Percentiles rank a stretch among this genome's conserved stretches.
phyloP scores from a whole-genome alignment of 2,329 filamentous ascomycete species.

The Aureobasidium sp. region DNA sequence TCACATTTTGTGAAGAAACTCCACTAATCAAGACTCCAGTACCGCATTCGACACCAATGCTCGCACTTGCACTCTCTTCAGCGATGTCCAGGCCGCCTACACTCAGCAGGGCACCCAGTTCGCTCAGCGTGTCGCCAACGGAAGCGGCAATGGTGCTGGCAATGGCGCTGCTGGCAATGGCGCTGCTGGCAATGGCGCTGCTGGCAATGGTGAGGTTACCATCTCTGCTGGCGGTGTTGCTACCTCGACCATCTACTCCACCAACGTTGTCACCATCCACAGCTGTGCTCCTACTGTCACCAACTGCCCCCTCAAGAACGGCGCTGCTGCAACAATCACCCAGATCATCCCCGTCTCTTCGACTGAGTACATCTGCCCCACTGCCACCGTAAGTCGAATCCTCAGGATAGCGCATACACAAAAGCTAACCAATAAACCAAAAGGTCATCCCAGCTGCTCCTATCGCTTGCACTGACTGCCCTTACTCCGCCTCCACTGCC shows the following conservation, averaged over 20 bases:
- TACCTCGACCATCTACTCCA: slow-evolving; percentile 14
- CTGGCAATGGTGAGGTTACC: not conserved
- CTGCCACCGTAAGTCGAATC: not conserved
- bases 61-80: slow-evolving; percentile 20
- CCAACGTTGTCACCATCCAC: slow-evolving; percentile 13
- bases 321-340: not conserved
- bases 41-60: slow-evolving; percentile 34
- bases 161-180: not conserved
- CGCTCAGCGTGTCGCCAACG: slow-evolving; percentile 1
- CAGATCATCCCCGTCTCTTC: not conserved
- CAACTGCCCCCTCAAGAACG: slow-evolving; percentile 8
- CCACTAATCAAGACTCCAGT: slow-evolving; percentile 13
- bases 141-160: not conserved
- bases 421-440: not conserved
- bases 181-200: not conserved
- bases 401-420: too few species aligned
- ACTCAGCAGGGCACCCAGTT: not conserved
- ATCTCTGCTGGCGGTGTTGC: not conserved
- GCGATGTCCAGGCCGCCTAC: slow-evolving; percentile 7
- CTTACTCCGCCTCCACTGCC: slow-evolving; percentile 3
- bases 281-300: slow-evolving; percentile 14
- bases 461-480: slow-evolving; percentile 9
- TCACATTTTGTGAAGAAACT: too few species aligned
- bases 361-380: slow-evolving; percentile 9
- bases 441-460: not conserved